phyloP scores from a whole-genome alignment of 208 protist species.

The Trypanosoma rangeli region DNA sequence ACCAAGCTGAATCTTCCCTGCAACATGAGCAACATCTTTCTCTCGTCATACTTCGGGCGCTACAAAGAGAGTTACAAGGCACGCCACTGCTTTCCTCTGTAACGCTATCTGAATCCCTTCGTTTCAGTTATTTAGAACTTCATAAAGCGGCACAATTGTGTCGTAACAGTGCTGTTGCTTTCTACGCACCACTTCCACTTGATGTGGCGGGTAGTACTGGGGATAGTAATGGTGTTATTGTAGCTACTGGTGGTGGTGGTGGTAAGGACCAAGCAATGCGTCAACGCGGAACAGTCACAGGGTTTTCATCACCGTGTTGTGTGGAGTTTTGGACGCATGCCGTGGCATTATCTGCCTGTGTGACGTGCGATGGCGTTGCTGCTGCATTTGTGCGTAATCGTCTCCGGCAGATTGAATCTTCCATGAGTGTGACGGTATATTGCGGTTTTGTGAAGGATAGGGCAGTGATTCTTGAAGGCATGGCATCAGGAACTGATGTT shows the following conservation, averaged over 20 bases:
- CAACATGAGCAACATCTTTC: conserved; percentile 40
- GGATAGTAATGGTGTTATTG: conserved; percentile 17
- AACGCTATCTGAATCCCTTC: conserved; percentile 52
- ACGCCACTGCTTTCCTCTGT: conserved; percentile 44
- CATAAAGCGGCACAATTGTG: conserved; percentile 47
- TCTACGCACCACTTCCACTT: conserved; percentile 2
- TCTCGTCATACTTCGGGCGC: conserved; percentile 39
- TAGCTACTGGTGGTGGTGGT: conserved; percentile 8
- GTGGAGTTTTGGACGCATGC: conserved; percentile 85
- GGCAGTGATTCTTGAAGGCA: conserved; percentile 19
- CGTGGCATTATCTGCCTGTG: conserved; percentile 33
- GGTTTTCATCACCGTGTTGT: conserved; percentile 52
- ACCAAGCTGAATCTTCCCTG: conserved; percentile 49
- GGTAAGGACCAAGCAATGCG: not conserved
- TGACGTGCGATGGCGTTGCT: conserved; percentile 55
- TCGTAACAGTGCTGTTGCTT: conserved; percentile 17
- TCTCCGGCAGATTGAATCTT: conserved; percentile 25
- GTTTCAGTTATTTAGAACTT: conserved; percentile 50
- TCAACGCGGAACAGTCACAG: conserved; percentile 20
- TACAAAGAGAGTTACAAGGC: conserved; percentile 52
- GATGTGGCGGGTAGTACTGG: not conserved
- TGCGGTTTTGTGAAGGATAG: conserved; percentile 16
- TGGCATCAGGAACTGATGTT: not conserved
- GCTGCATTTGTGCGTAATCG: conserved; percentile 55
- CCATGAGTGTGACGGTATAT: conserved; percentile 17